phyloP scores from a whole-genome alignment of 495 filamentous ascomycete genomes.

The Podospora sp. region DNA sequence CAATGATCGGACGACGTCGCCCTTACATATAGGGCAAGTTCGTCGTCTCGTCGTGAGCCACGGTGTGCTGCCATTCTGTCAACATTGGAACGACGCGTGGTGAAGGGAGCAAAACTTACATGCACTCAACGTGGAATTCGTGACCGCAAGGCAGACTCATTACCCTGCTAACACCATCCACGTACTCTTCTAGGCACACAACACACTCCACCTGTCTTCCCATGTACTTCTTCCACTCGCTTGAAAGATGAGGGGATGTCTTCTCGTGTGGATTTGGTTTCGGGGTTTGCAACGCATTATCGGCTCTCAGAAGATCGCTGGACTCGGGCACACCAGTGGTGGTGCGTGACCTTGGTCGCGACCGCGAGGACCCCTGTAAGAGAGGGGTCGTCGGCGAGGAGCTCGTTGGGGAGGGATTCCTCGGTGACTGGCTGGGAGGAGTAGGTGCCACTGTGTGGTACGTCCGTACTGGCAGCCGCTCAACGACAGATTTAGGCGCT shows the following conservation, averaged over 20 bases:
- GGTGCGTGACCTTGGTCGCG: conserved; percentile 67
- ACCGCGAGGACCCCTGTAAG: conserved; percentile 59
- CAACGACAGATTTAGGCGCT: conserved; percentile 93
- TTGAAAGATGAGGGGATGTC: conserved; percentile 48
- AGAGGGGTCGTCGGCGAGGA: conserved; percentile 78
- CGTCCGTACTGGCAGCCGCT: conserved; percentile 89
- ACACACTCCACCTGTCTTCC: conserved; percentile 91
- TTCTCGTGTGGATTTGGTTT: conserved; percentile 48
- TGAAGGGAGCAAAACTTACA: conserved; percentile 64
- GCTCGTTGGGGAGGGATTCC: conserved; percentile 56
- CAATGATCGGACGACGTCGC: conserved; percentile 77
- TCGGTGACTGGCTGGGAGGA: conserved; percentile 52
- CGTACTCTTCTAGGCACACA: conserved; percentile 96
- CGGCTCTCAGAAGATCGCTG: conserved; percentile 37
- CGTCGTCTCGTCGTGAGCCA: conserved; percentile 94
- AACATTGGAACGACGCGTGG: not conserved
- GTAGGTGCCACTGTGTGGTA: conserved; percentile 80
- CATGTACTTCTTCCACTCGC: conserved; percentile 79
- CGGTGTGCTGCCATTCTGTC: conserved; percentile 71
- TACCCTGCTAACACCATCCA: conserved; percentile 90
- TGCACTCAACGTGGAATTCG: conserved; percentile 98
- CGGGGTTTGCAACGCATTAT: conserved; percentile 40
- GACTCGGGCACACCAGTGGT: conserved; percentile 60
- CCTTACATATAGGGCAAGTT: conserved; percentile 97
- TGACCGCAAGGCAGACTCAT: conserved; percentile 99